phyloP scores from a whole-genome alignment of 345 rosid genomes.

The Clarkia xantiana region DNA sequence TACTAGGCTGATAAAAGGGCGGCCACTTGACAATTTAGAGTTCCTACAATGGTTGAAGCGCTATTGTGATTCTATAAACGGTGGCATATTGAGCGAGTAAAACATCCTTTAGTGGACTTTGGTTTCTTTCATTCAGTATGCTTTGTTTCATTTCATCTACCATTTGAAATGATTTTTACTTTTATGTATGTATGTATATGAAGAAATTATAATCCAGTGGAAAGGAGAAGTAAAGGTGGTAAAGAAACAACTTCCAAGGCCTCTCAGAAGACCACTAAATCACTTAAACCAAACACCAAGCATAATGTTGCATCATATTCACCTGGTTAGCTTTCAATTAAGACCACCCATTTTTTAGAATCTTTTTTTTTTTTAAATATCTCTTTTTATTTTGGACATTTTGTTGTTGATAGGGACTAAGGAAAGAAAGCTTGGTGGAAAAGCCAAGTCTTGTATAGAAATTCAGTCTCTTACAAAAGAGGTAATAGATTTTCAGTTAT shows the following conservation, averaged over 20 bases:
- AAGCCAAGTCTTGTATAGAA: constrained; percentile 34
- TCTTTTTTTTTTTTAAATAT: not conserved
- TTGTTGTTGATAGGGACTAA: constrained; percentile 32
- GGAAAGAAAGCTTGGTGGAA: constrained; percentile 31
- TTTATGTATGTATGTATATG: constrained; percentile 3
- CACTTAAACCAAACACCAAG: constrained; percentile 54
- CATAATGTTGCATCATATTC: constrained; percentile 16
- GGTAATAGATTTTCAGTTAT: constrained; percentile 21
- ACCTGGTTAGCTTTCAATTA: constrained; percentile 21
- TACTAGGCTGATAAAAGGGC: constrained; percentile 76
- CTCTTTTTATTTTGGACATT: not conserved
- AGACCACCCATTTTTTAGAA: not conserved
- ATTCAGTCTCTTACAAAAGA: constrained; percentile 60
- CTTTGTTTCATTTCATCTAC: not conserved
- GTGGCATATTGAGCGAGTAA: constrained; percentile 93
- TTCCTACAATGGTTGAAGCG: constrained; percentile 93
- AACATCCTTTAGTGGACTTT: no score
- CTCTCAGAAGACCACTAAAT: constrained; percentile 47
- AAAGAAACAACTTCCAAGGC: constrained; percentile 43
- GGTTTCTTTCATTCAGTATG: not conserved
- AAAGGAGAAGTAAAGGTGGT: constrained; percentile 69
- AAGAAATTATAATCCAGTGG: constrained; percentile 89
- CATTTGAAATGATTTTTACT: not conserved
- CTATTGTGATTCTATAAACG: constrained; percentile 88
- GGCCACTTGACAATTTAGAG: constrained; percentile 96